A percentile compares a stretch with the other conserved stretches of the same genome.
Evolutionary conservation across 306 rosid genomes (phyloP).

Genomic region (Lathyrus oleraceus): DNA sequence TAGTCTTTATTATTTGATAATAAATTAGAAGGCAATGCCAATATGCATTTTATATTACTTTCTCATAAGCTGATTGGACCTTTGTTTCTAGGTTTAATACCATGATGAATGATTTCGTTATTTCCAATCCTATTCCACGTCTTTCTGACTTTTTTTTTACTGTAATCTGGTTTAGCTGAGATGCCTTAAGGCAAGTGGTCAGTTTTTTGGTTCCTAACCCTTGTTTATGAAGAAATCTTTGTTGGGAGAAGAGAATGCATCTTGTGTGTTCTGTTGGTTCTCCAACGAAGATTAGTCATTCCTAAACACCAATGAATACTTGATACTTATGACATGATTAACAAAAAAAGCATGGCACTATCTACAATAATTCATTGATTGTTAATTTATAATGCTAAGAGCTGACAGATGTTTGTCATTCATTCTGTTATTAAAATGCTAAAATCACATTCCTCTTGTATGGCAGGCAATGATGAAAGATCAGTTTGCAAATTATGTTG

Average conservation of each 20-base stretch:
- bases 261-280: background rate
- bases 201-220: background rate
- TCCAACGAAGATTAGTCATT: background rate
- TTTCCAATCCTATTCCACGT: background rate
- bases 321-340: background rate
- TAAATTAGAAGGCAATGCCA: background rate
- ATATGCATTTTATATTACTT: background rate
- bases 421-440: background rate
- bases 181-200: too few species aligned
- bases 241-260: background rate
- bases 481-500: conserved; percentile 52
- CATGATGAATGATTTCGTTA: background rate
- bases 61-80: background rate
- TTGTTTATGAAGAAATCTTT: background rate
- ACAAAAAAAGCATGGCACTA: background rate
- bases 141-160: background rate
- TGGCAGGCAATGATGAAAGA: conserved; percentile 78
- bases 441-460: background rate
- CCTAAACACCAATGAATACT: background rate
- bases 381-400: background rate
- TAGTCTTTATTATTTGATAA: background rate
- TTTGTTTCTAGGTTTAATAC: background rate
- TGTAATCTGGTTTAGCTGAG: background rate
- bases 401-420: background rate
- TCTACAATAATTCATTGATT: background rate